Base-by-base conservation (phyloP, 2,329 filamentous ascomycete species). In the Colletotrichum sp. region DNA sequence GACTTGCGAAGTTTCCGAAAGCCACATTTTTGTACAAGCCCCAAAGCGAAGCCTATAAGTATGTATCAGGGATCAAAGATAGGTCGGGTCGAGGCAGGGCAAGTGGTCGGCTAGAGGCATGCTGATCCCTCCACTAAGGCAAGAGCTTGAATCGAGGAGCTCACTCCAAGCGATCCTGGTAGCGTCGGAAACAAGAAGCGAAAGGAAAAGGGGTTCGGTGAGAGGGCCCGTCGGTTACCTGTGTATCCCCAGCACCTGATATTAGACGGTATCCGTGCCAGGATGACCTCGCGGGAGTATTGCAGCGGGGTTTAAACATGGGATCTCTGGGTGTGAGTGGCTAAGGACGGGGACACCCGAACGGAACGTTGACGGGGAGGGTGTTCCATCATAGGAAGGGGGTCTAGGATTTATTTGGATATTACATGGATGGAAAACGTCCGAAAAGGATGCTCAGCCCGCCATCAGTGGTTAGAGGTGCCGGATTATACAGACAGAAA, bases 11-110 rank as follows among this genome's bases (percentile, higher is more conserved):
- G 59, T 49, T 77, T 63, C 34, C 64, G 59, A 60, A 55, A 78
- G 75, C 71, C 75, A 78, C 75, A 66, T 66, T 21, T 13, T 67
- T 49, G 64, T 63, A 49, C 63, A 66, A 68, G 26, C 36, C 57
- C 34, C 36, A 69, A 77, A 77, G 44, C 44, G 44, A 52, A 24
- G 34, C 26, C 59, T 75, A 76, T 63, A n/a, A n/a, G n/a, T n/a
- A 77, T 75, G 64, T 64, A 72, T 71, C 71, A 62, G 26, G 44
- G 21, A 18, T 21, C 62, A 44, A 28, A 57, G 21, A 26, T 18
- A 72, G 39, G 36, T 36, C 68, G 52, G 62, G n/a, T 62, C 28
- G 57, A 21, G 52, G 34, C 12, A 26, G 34, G 44, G 15, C 32
- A 71, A 32, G 18, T 44, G 52, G 24, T 39, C 72, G 68, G 68